These are phyloP conservation scores for Dalechampia spathulata DNA, from an alignment of 441 rosid genomes.

Conservation along the genomic window DNA sequence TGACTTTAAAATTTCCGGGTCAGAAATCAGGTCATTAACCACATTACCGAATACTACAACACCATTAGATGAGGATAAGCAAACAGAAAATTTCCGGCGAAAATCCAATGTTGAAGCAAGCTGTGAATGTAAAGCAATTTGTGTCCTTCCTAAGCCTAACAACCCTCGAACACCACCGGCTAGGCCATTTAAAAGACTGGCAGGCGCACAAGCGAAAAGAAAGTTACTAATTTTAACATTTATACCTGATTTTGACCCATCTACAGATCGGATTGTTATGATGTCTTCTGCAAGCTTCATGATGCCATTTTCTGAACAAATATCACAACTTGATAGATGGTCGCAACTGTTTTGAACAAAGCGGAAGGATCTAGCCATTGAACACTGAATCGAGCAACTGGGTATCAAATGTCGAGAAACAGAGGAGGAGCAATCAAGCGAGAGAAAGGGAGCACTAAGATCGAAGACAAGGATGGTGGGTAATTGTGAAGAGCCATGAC, in stretches of 20 bases:
- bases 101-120: constrained; percentile 9
- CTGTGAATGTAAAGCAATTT: constrained; percentile 8
- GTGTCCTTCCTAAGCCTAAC: constrained; percentile 13
- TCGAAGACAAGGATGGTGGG: constrained; percentile 44
- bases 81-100: constrained; percentile 7
- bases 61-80: constrained; percentile 12
- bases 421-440: constrained; percentile 37
- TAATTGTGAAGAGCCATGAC: constrained; percentile 22
- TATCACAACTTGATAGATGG: constrained; percentile 26
- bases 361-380: background rate
- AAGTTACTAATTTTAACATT: constrained; percentile 21
- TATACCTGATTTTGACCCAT: constrained; percentile 7
- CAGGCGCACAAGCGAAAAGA: constrained; percentile 38
- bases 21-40: constrained; percentile 2
- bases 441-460: constrained; percentile 40
- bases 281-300: constrained; percentile 38
- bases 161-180: constrained; percentile 7
- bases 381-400: constrained; percentile 37
- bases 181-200: constrained; percentile 11
- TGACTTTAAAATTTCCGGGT: constrained; percentile 10
- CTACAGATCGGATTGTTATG: constrained; percentile 32
- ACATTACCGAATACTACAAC: constrained; percentile 6
- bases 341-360: background rate
- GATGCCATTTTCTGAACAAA: constrained; percentile 26
- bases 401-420: constrained; percentile 24